Evolutionary conservation across 371 early-diverging fungal species (phyloP).

Genomic region (Mycotypha africana): DNA sequence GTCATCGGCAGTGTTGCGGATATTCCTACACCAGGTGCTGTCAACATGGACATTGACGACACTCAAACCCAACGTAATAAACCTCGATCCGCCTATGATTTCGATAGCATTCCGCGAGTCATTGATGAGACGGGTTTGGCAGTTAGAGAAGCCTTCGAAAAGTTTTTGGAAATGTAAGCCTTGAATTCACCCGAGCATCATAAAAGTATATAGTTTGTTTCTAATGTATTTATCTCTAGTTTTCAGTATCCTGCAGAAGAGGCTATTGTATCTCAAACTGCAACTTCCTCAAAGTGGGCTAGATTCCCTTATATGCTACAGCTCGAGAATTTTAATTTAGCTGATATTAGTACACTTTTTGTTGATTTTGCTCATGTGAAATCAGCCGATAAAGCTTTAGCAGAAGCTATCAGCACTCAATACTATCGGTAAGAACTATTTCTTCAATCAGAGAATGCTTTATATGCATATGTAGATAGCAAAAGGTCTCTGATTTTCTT

Average conservation of each 20-base stretch:
- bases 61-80: constrained; percentile 11
- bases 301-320: constrained; percentile 55
- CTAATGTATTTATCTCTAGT: too few species aligned
- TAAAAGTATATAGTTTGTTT: too few species aligned
- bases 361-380: constrained; percentile 75
- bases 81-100: constrained; percentile 17
- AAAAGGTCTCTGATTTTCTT: background rate
- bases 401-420: constrained; percentile 64
- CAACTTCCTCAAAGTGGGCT: constrained; percentile 21
- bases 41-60: constrained; percentile 28
- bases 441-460: too few species aligned
- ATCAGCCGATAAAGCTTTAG: constrained; percentile 59
- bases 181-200: too few species aligned
- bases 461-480: too few species aligned
- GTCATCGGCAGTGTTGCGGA: too few species aligned
- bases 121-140: constrained; percentile 77
- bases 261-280: constrained; percentile 24
- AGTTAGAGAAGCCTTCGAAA: constrained; percentile 73
- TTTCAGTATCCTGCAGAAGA: too few species aligned
- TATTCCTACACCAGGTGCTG: constrained; percentile 23
- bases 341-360: constrained; percentile 64
- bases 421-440: constrained; percentile 72
- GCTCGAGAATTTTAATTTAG: constrained; percentile 48
- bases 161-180: constrained; percentile 68
- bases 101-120: constrained; percentile 39